Base-by-base conservation (phyloP, 208 protist species). In the Phytomonas sp. region DNA sequence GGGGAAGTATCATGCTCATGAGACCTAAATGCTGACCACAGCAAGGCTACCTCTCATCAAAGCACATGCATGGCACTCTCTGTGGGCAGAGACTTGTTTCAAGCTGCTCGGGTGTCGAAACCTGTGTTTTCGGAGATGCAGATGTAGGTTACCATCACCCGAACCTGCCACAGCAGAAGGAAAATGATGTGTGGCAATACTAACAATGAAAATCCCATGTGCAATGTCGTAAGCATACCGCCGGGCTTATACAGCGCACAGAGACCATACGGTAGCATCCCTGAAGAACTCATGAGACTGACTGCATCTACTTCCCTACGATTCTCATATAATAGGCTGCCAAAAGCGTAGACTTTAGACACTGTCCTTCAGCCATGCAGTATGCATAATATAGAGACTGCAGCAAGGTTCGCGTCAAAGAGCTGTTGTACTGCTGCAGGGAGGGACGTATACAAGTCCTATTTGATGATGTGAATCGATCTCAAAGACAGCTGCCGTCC, bases 231-330 rank as follows among this genome's bases (percentile, higher is more conserved):
- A 79, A 68, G 85, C 62, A 85, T 62, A 28, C 77, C 79, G 0
- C 83, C 73, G 13, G 88, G 83, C 73, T 94, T 94, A 73, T 74
- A 71, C n/a, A 94, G 76, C 3, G 80, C 88, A 26, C 72, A 56
- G 37, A 91, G 73, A 2, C 82, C 85, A 75, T 84, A 80, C 33
- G 85, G 85, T 29, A 94, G 67, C 46, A 71, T 34, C 43, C 62
- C 67, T 29, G 69, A 68, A 3, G 67, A 32, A 0, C 69, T 70
- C 8, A 73, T 28, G 20, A 69, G n/a, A 28, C 43, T 56, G 15
- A 75, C 32, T 1, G 20, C 11, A 29, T 29, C 53, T 33, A 62
- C 59, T 32, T 36, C 67, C 28, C 13, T 20, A 51, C 40, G 13
- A 23, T 51, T 51, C 20, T 51, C 40, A 20, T 20, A 40, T 33